Evolutionary conservation across 805 yeast species (phyloP).

Genomic region (Kazachstania taianensis): DNA sequence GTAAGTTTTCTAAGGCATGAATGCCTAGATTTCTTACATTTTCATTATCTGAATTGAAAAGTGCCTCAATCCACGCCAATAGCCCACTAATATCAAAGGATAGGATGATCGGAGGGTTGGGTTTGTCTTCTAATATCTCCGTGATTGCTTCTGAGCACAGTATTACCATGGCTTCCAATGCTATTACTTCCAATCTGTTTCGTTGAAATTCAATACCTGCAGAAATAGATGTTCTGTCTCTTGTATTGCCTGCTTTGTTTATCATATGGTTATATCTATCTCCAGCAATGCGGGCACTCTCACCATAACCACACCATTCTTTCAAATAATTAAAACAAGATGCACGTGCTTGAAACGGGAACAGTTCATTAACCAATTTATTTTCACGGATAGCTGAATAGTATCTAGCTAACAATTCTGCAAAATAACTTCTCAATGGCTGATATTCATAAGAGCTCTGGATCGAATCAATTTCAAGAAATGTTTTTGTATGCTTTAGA

Average conservation of each 20-base stretch:
- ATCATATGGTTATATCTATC: constrained; percentile 57
- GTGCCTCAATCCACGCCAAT: constrained; percentile 70
- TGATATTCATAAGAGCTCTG: constrained; percentile 67
- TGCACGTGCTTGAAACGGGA: constrained; percentile 80
- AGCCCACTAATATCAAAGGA: constrained; percentile 64
- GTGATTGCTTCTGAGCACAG: constrained; percentile 68
- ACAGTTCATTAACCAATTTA: constrained; percentile 39
- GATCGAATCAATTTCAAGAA: constrained; percentile 44
- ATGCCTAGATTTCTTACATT: constrained; percentile 53
- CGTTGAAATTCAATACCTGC: constrained; percentile 67
- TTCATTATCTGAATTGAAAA: constrained; percentile 51
- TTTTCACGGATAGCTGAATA: constrained; percentile 43
- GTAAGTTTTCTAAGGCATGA: constrained; percentile 57
- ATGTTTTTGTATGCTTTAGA: constrained; percentile 49
- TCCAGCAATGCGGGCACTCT: constrained; percentile 45
- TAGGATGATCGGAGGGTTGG: constrained; percentile 34
- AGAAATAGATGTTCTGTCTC: constrained; percentile 48
- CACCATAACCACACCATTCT: constrained; percentile 94
- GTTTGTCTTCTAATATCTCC: constrained; percentile 28
- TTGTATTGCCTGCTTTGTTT: constrained; percentile 30
- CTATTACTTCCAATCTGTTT: constrained; percentile 55
- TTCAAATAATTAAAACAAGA: constrained; percentile 74
- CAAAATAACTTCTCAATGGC: constrained; percentile 68
- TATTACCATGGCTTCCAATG: constrained; percentile 77
- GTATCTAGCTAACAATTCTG: constrained; percentile 71